phyloP scores from a whole-genome alignment of 495 filamentous ascomycete species.

The Neurospora terricola region DNA sequence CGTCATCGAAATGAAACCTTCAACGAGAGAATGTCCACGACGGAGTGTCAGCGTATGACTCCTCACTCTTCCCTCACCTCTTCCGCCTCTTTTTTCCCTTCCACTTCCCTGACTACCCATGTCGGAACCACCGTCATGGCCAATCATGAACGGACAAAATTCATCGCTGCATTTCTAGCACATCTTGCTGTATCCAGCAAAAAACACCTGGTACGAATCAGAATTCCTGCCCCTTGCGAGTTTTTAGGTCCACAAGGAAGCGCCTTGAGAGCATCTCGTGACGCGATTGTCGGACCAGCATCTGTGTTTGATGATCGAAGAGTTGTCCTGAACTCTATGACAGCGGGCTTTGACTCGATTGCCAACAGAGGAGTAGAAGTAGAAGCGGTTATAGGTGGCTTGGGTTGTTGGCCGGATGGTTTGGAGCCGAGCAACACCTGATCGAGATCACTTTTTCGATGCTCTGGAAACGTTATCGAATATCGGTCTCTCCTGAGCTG shows the following conservation, averaged over 20 bases:
- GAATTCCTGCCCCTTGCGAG: neutral
- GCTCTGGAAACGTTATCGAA: neutral
- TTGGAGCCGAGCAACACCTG: neutral
- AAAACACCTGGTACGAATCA: neutral
- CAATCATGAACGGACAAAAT: neutral
- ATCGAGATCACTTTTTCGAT: neutral
- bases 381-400: neutral
- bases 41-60: neutral
- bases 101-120: neutral
- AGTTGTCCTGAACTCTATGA: neutral
- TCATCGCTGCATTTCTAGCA: neutral
- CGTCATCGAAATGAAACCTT: neutral
- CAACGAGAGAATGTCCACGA: neutral
- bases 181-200: neutral
- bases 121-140: neutral
- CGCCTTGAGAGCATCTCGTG: neutral
- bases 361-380: neutral
- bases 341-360: neutral
- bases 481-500: neutral
- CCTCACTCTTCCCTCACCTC: neutral
- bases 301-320: neutral
- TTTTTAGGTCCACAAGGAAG: neutral
- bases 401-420: neutral
- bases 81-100: neutral
- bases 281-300: neutral